Evolutionary conservation across 2,329 filamentous ascomycete species (phyloP), one percentile per base, ranked within the genome.

Genomic region (Corynespora cassiicola): DNA sequence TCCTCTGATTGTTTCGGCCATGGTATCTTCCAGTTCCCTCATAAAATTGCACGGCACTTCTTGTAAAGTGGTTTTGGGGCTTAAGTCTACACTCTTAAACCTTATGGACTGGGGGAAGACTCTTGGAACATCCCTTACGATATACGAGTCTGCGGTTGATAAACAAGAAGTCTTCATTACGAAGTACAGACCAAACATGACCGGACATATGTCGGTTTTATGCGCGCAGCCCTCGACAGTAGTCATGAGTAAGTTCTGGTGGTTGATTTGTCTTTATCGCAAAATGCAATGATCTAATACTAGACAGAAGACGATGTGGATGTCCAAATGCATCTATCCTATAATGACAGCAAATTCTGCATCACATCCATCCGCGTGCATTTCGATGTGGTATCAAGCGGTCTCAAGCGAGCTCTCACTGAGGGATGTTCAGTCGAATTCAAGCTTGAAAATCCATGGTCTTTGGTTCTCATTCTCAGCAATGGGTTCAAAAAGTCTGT

Each of bases 131-230:
- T 8, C 22, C 1, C 15, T 54, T n/a, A 28, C 36, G 5, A 1
- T 52, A 9, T 34, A 46, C 20, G 20, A 34, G n/a, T 35, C 46
- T 7, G 19, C 22, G 14, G 15, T 52, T 3, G 43, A 31, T 11
- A 9, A 42, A 8, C 33, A 33, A 8, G 31, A 50, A 20, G 54
- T 65, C 7, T 65, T 50, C 36, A 45, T 67, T 19, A 59, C 61
- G 2, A 45, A 52, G 19, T 36, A 56, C 22, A 42, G 44, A 9
- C 63, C 63, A 9, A 62, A 65, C 31, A 36, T 54, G 35, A 16
- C 16, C 12, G 46, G 47, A 7, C 28, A 35, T 17, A 12, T 35
- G 10, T 36, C 31, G 6, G n/a, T n/a, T n/a, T n/a, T n/a, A n/a
- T n/a, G n/a, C n/a, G n/a, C n/a, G n/a, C n/a, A n/a, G n/a, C n/a